Base-by-base conservation (phyloP, 2,329 filamentous ascomycete species). In the Penicillium sp. region DNA sequence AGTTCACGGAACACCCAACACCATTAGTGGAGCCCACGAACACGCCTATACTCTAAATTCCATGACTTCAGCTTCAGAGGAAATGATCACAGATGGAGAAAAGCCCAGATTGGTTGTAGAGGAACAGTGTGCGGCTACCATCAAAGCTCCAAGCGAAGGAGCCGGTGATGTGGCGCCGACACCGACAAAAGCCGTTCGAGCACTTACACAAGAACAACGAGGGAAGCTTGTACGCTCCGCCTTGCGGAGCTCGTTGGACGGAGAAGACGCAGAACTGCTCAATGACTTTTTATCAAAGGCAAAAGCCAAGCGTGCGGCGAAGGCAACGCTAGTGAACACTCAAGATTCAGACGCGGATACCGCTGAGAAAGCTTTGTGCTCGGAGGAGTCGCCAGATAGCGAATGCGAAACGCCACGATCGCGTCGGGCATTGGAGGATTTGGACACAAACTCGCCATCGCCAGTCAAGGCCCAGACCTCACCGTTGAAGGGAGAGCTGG, bases 281-380 rank as follows among this genome's bases (percentile, higher is more conserved):
- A 73, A 69, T 48, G 67, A 72, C 47, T 76, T 77, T 57, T 54
- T 77, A 23, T 73, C 70, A n/a, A 72, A 70, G 48, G 74, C 74
- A 10, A 67, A 72, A 56, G 73, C 73, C 16, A 76, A 76, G 54
- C 70, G 74, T 26, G 72, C 67, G 14, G 74, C 73, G 40, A 73
- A 73, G 58, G 66, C 66, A 5, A 61, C 65, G 18, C 59, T 59
- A 4, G 52, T 56, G 24, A 58, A 58, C 13, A 48, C 60, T 5
- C 61, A 65, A 31, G 62, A 62, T 19, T 13, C 16, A 31, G 26
- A 45, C 8, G 47, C 28, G 2, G 64, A 65, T n/a, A 47, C 24
- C 49, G 42, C 54, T 23, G 54, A 63, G 23, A 52, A 49, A 9
- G 50, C 47, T 11, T 54, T 56, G 23, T 59, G 56, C 40, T 39